A percentile compares a stretch with the other conserved stretches of the same genome.
Evolutionary conservation across 176 grass and related monocot genomes (phyloP).

Genomic region (Zizania latifolia): DNA sequence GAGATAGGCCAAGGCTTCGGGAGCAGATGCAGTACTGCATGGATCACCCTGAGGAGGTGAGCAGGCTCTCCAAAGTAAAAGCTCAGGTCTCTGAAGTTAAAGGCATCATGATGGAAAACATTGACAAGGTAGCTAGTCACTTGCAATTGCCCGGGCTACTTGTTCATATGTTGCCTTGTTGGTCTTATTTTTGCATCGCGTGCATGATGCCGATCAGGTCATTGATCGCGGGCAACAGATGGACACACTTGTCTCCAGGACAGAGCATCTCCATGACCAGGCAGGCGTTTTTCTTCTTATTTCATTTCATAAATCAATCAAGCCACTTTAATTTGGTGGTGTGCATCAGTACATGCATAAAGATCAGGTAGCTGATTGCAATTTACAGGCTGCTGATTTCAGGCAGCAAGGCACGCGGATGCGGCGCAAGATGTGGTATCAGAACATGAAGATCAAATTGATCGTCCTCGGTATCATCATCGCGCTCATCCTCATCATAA

Average conservation of each 20-base stretch:
- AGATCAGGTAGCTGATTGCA: not conserved
- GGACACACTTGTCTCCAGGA: slow-evolving; percentile 62
- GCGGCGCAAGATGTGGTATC: slow-evolving; percentile 76
- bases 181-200: not conserved
- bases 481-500: slow-evolving; percentile 72
- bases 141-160: too few species aligned
- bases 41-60: slow-evolving; percentile 69
- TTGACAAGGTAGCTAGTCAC: slow-evolving; percentile 66
- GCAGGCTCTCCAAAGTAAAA: slow-evolving; percentile 61
- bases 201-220: slow-evolving; percentile 24
- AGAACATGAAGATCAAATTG: slow-evolving; percentile 92
- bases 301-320: not conserved
- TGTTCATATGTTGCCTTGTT: too few species aligned
- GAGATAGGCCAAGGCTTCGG: slow-evolving; percentile 55
- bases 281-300: not conserved
- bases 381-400: slow-evolving; percentile 55
- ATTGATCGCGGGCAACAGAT: slow-evolving; percentile 50
- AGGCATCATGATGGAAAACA: slow-evolving; percentile 79
- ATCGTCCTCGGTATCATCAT: slow-evolving; percentile 55
- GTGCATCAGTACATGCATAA: not conserved
- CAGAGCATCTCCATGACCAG: slow-evolving; percentile 58
- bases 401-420: slow-evolving; percentile 45
- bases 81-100: slow-evolving; percentile 77
- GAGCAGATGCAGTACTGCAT: slow-evolving; percentile 86
- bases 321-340: not conserved